Percentiles rank a stretch among this genome's conserved stretches.
phyloP scores from a whole-genome alignment of 2,329 filamentous ascomycete species.

The Orbilia oligospora region DNA sequence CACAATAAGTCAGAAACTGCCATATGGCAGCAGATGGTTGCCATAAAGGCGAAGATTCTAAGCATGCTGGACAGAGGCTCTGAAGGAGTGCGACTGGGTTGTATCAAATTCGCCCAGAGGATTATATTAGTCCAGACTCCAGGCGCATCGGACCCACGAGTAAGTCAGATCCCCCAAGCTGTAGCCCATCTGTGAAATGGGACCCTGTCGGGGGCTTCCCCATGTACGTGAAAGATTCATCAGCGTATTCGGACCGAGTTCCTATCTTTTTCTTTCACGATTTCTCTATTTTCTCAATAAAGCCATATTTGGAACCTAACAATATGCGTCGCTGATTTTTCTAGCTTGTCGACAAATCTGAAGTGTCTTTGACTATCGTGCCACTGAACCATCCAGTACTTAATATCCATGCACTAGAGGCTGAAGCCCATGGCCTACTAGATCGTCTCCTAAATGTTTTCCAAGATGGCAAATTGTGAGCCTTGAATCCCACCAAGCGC shows the following conservation, averaged over 20 bases:
- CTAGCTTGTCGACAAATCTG: conserved; percentile 80
- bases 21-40: conserved; percentile 88
- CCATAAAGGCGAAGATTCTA: conserved; percentile 90
- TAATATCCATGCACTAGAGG: conserved; percentile 84
- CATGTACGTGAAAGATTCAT: conserved; percentile 35
- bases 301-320: conserved; percentile 43
- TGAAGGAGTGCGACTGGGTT: conserved; percentile 87
- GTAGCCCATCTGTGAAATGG: conserved; percentile 52
- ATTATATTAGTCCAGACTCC: conserved; percentile 92
- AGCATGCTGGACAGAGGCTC: conserved; percentile 86
- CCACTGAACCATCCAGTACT: conserved; percentile 86
- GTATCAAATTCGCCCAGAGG: conserved; percentile 96
- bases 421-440: conserved; percentile 89
- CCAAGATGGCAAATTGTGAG: conserved; percentile 76
- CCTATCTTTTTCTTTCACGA: background rate
- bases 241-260: conserved; percentile 27
- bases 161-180: conserved; percentile 69
- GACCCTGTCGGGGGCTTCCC: conserved; percentile 21
- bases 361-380: conserved; percentile 88
- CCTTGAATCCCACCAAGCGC: conserved; percentile 52
- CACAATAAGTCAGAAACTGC: conserved; percentile 84
- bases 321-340: conserved; percentile 65
- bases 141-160: conserved; percentile 85
- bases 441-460: conserved; percentile 88
- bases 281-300: conserved; percentile 13